These are phyloP conservation scores for Piper longum DNA, from an alignment of 164 flowering plant species.

Conservation along the genomic window DNA sequence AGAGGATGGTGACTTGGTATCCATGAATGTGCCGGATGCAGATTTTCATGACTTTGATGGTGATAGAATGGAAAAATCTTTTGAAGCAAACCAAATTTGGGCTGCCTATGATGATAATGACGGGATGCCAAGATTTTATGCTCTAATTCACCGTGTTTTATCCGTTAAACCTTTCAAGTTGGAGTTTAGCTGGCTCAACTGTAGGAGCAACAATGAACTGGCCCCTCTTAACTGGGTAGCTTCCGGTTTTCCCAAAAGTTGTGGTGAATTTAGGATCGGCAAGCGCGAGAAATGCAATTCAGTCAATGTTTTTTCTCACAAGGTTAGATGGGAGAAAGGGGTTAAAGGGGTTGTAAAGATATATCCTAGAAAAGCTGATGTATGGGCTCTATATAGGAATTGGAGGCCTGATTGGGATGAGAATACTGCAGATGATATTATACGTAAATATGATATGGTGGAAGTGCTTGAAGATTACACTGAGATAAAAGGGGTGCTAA, in stretches of 20 bases:
- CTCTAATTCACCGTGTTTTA: constrained; percentile 40
- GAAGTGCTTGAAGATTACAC: constrained; percentile 53
- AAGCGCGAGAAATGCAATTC: constrained; percentile 25
- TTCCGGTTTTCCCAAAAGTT: constrained; percentile 54
- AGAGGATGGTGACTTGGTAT: constrained; percentile 15
- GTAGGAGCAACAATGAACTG: constrained; percentile 42
- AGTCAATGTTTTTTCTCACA: constrained; percentile 60
- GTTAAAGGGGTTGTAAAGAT: constrained; percentile 33
- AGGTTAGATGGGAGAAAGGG: constrained; percentile 47
- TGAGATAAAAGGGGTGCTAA: constrained; percentile 30
- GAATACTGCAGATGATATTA: constrained; percentile 41
- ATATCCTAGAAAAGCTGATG: constrained; percentile 52
- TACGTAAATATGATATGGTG: constrained; percentile 65
- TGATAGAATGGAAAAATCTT: constrained; percentile 44
- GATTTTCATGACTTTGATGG: constrained; percentile 61
- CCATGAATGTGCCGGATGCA: constrained; percentile 50
- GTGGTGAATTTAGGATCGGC: constrained; percentile 66
- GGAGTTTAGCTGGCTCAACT: constrained; percentile 57
- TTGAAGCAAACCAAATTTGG: constrained; percentile 61
- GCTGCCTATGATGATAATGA: constrained; percentile 68
- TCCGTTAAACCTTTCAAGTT: constrained; percentile 53
- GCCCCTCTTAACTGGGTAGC: constrained; percentile 50
- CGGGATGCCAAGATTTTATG: constrained; percentile 79
- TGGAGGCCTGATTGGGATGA: constrained; percentile 75
- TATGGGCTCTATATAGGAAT: constrained; percentile 67